Evolutionary conservation across 192 early-diverging fungal genomes (phyloP), one percentile per base, ranked within the genome.

Genomic region (Backusella sp.): DNA sequence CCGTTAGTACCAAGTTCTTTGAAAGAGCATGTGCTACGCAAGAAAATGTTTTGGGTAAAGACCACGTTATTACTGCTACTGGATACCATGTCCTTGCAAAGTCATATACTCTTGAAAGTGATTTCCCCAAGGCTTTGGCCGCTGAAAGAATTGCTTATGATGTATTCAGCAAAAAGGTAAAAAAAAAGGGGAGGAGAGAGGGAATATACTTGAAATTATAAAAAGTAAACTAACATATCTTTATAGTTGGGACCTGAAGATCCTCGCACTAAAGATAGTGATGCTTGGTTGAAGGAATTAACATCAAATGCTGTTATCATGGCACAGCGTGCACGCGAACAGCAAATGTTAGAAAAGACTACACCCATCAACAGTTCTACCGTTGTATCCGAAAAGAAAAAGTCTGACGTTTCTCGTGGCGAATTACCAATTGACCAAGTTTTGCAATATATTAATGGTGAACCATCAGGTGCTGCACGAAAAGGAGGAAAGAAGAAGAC

Each of bases 11-110:
- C 41, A 77, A 83, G 21, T 98, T 94, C 87, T 92, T 93, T 83
- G 84, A 90, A 73, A 86, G 91, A 36, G 91, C 94, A 21, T 79
- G 86, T 30, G 87, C 86, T 23, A 93, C 89, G 11, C 92, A 94
- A 76, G 85, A 90, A 66, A 65, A 56, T 30, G 79, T 94, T 17
- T 84, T 94, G 30, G 94, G 94, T 49, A 76, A 86, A 66, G 90
- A 96, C 9, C 88, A 94, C 78, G 80, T 91, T 26, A 72, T 90
- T 11, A 93, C 94, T 1, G 89, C 87, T 42, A 86, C 84, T 59
- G 84, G 91, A 53, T 87, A 94, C 76, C 94, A 96, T 72, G 81
- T 90, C 36, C 88, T 95, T 72, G 91, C 92, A 23, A 93, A 95
- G 81, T 89, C 90, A n/a, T 87, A 91, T 68, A 88, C 92, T 19